These are phyloP conservation scores for Blastocrithidia nonstop DNA, from an alignment of 208 protist genomes.

Conservation along the genomic window DNA sequence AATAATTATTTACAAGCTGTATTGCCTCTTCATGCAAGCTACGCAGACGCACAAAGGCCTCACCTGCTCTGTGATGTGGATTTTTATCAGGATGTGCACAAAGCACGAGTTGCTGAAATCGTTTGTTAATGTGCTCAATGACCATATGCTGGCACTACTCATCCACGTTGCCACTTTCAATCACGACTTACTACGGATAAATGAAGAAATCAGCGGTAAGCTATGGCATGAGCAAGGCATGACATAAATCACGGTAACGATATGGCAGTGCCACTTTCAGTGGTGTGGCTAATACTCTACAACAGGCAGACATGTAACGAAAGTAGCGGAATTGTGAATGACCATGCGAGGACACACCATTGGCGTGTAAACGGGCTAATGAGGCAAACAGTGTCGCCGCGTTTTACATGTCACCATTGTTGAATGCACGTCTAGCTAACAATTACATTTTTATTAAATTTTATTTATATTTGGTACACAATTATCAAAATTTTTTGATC, in stretches of 20 bases:
- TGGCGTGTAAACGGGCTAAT: slow-evolving; percentile 50
- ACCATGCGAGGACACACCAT: too few relatives aligned
- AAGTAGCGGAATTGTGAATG: slow-evolving; percentile 26
- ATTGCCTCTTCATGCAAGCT: slow-evolving; percentile 30
- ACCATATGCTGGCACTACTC: too few relatives aligned
- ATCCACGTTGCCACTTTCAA: too few relatives aligned
- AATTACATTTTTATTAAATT: slow-evolving; percentile 31
- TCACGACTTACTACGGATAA: slow-evolving; percentile 8
- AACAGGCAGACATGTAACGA: slow-evolving; percentile 51
- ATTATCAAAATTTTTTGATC: not conserved
- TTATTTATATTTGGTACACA: slow-evolving; percentile 1
- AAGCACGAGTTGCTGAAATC: slow-evolving; percentile 63
- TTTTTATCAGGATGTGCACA: slow-evolving; percentile 81
- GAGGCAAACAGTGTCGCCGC: slow-evolving; percentile 60
- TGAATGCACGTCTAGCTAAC: slow-evolving; percentile 46
- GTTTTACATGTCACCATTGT: slow-evolving; percentile 46
- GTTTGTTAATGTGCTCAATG: too few relatives aligned
- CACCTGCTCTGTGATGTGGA: slow-evolving; percentile 36
- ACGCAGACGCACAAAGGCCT: slow-evolving; percentile 59
- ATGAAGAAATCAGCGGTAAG: slow-evolving; percentile 30
- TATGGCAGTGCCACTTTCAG: slow-evolving; percentile 45
- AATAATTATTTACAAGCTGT: slow-evolving; percentile 8
- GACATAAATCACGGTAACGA: slow-evolving; percentile 57
- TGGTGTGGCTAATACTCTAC: slow-evolving; percentile 54
- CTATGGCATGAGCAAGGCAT: slow-evolving; percentile 58